Evolutionary conservation across 768 basidiomycete species (phyloP), one percentile per base, ranked within the genome.

Genomic region (Tulasnella sp.): DNA sequence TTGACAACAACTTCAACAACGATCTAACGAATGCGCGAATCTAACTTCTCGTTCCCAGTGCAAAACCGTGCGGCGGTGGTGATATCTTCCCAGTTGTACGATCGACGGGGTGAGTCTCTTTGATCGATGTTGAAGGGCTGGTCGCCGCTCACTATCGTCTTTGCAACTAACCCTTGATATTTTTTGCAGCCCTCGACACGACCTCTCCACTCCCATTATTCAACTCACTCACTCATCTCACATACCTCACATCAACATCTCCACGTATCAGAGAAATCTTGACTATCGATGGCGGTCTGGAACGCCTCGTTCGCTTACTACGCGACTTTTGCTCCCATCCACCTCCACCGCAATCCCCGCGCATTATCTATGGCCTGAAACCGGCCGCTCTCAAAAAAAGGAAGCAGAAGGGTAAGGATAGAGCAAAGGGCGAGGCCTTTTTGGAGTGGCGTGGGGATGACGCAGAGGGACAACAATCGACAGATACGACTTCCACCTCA

Each of bases 181-280:
- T 24, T 24, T 19, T 46, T 38, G 45, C 63, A 77, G 78, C 77
- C 31, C 74, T 80, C 64, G 75, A 78, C 68, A 80, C 79, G 38
- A 75, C 76, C 50, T 78, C 79, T 0, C 75, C 79, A 15, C 73
- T 83, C 44, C 87, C 84, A 15, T 75, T 92, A 43, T 83, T 93
- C 75, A 96, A 96, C 74, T 97, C 93, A 42, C 83, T 97, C 53
- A 92, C 89, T 29, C 92, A 96, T 73, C 85, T 97, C 58, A 87
- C 88, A 51, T 93, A 96, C 73, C 85, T 99, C 63, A 98, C 94
- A 7, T 92, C 91, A 0, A 97, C 96, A 4, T 96, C 93, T 0
- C 93, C 96, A 1, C 83, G 92, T 56, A 98, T 99, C 73, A 85
- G 94, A 60, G 96, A 99, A 73, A 97, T 96, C 65, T 88, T 99